Evolutionary conservation across 768 basidiomycete genomes (phyloP), one percentile per base, ranked within the genome.

Genomic region (Albatrellus ellisii): DNA sequence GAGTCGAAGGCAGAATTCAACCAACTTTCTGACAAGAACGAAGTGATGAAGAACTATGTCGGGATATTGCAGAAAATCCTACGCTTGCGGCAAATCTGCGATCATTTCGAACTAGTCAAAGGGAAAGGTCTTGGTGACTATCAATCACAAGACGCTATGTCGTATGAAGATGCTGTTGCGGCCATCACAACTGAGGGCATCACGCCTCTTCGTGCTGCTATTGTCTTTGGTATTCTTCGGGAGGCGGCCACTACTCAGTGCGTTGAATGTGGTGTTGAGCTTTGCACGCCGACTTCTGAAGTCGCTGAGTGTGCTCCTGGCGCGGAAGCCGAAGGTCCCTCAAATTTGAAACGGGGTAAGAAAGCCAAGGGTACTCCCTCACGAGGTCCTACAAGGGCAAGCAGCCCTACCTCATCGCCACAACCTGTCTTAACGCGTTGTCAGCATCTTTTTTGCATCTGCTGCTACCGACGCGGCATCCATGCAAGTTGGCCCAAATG

Each of bases 31-130:
- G 69, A 78, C 59, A 87, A 83, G 61, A 89, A 92, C 53, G 84
- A 90, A 58, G 82, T 95, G 41, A 87, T 92, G 81, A 95, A 95
- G 73, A 97, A 95, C 57, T 95, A 94, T 56, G 95, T 95, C 50
- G 89, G 90, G 42, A 94, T 99, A 53, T 62, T 99, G 51, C 94
- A 97, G 62, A 91, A 92, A 68, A 87, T 98, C 44, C 68, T 99
- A 40, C 86, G 92, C 18, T 71, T 99, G 35, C 84, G 95, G 41
- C 94, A 98, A 65, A 98, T 98, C 37, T 99, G 95, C 61, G 91
- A 97, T 56, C 94, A 99, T 61, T 87, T 74, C 52, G 88, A 89
- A 53, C 71, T 97, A 26, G 83, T 97, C 4, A 72, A 82, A 53
- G 78, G 77, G 32, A 82, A 85, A 53, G 73, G 66, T 36, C 56